Evolutionary conservation across 23 red algal species (phyloP).

Genomic region (Gracilaria domingensis): DNA sequence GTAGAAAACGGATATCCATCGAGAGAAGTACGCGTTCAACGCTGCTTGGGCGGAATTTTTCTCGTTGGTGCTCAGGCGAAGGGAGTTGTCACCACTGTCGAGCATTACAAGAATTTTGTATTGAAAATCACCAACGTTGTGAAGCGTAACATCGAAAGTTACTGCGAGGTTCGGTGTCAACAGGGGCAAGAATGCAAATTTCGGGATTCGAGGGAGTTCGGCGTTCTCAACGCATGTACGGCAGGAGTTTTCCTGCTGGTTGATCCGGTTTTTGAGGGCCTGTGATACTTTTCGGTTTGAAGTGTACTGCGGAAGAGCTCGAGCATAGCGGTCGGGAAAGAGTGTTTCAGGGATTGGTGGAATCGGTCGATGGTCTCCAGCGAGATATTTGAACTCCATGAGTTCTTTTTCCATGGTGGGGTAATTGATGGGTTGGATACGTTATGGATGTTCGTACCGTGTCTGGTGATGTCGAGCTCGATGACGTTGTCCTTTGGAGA

Average conservation of each 20-base stretch:
- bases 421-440: not conserved
- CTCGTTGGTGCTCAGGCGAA: not conserved
- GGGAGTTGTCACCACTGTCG: not conserved
- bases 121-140: not conserved
- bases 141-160: not conserved
- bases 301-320: not conserved
- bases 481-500: not conserved
- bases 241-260: not conserved
- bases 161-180: constrained; percentile 6
- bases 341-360: not conserved
- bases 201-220: not conserved
- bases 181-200: not conserved
- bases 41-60: not conserved
- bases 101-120: constrained; percentile 9
- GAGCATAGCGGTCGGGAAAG: not conserved
- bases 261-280: not conserved
- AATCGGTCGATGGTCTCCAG: not conserved
- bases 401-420: not conserved
- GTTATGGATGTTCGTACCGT: too few species aligned
- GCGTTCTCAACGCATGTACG: not conserved
- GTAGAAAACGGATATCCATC: constrained; percentile 16
- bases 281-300: not conserved
- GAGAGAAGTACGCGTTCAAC: not conserved
- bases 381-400: not conserved
- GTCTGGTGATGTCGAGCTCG: not conserved